A percentile compares a stretch with the other conserved stretches of the same genome.
Evolutionary conservation across 371 early-diverging fungal genomes (phyloP).

Genomic region (Syncephalis fuscata): DNA sequence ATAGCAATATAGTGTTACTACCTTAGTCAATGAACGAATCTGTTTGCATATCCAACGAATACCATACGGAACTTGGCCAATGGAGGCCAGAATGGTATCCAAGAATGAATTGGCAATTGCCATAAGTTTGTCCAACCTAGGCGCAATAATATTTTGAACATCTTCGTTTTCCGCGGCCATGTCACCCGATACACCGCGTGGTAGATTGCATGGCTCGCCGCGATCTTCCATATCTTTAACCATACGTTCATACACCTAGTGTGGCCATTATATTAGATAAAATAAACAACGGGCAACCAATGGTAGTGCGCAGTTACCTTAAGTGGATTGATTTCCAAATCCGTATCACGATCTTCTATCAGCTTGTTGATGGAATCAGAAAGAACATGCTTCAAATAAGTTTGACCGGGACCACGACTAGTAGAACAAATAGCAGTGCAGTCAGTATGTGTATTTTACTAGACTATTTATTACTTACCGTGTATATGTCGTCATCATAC

Average conservation of each 20-base stretch:
- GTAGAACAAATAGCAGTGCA: neutral
- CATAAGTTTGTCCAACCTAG: slow-evolving; percentile 66
- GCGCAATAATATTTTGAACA: slow-evolving; percentile 67
- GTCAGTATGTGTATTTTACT: neutral
- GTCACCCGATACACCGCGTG: slow-evolving; percentile 61
- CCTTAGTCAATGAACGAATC: slow-evolving; percentile 82
- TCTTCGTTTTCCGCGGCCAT: slow-evolving; percentile 54
- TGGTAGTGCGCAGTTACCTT: slow-evolving; percentile 20
- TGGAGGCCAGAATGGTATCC: slow-evolving; percentile 59
- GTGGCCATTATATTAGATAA: neutral
- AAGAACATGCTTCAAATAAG: slow-evolving; percentile 76
- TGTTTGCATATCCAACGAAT: slow-evolving; percentile 98
- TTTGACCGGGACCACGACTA: slow-evolving; percentile 83
- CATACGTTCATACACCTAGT: slow-evolving; percentile 73
- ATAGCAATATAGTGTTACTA: slow-evolving; percentile 8
- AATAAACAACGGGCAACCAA: neutral
- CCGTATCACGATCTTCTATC: slow-evolving; percentile 53
- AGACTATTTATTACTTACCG: slow-evolving; percentile 1
- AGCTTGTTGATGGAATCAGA: slow-evolving; percentile 63
- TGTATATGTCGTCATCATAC: slow-evolving; percentile 94
- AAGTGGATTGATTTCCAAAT: slow-evolving; percentile 81
- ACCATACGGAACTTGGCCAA: slow-evolving; percentile 80
- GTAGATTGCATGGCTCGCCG: slow-evolving; percentile 35
- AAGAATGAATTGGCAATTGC: slow-evolving; percentile 74
- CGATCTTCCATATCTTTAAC: slow-evolving; percentile 53